A percentile compares a stretch with the other conserved stretches of the same genome.
phyloP scores from a whole-genome alignment of 2,329 filamentous ascomycete species.

The Pyrenochaeta sp. region DNA sequence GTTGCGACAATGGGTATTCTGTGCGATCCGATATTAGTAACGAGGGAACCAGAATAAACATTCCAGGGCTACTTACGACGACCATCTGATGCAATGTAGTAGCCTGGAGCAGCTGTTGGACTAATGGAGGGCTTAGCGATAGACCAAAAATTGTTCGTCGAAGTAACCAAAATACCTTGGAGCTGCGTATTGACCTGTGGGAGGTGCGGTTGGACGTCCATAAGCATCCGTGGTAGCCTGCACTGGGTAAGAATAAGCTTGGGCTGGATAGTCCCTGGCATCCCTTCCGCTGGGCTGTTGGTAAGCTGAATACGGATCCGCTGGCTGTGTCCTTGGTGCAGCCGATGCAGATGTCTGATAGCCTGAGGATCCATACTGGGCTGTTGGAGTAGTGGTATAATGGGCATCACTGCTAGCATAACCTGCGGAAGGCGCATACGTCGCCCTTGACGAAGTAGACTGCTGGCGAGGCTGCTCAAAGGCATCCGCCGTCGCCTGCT shows the following conservation, averaged over 20 bases:
- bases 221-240: slow-evolving; percentile 40
- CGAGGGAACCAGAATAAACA: not conserved
- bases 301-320: slow-evolving; percentile 40
- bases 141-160: slow-evolving; percentile 49
- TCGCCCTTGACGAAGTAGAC: slow-evolving; percentile 17
- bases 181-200: slow-evolving; percentile 31
- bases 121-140: slow-evolving; percentile 50
- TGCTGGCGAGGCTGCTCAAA: slow-evolving; percentile 20
- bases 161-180: slow-evolving; percentile 55
- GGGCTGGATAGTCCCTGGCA: slow-evolving; percentile 32
- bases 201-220: slow-evolving; percentile 28
- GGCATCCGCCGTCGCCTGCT: slow-evolving; percentile 28
- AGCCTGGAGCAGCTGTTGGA: slow-evolving; percentile 43
- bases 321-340: slow-evolving; percentile 43
- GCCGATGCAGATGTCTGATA: slow-evolving; percentile 36
- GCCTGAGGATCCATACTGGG: slow-evolving; percentile 33
- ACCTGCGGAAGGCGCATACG: slow-evolving; percentile 23
- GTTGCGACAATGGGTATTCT: slow-evolving; percentile 46
- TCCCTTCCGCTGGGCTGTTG: slow-evolving; percentile 31
- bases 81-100: slow-evolving; percentile 50
- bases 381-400: slow-evolving; percentile 43
- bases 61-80: slow-evolving; percentile 43
- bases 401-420: slow-evolving; percentile 39
- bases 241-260: slow-evolving; percentile 37
- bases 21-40: slow-evolving; percentile 26